Conservation (phyloP, 2,329 filamentous ascomycete species). For the Diplodia corticola region DNA sequence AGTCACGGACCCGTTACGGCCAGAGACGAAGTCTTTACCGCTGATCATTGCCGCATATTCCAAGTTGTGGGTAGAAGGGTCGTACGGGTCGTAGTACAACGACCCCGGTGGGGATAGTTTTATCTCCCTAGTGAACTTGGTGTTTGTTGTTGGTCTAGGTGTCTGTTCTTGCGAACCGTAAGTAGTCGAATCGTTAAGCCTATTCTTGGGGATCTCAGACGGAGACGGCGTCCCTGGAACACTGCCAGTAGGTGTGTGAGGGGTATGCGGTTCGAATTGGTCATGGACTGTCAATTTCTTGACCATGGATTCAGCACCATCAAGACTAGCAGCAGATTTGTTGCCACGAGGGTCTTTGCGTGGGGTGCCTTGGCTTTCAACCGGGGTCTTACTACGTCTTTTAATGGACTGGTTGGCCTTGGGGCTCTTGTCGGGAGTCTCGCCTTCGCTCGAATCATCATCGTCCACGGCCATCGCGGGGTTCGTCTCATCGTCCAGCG, state of each 20-base stretch:
- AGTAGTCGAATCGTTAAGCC: not conserved
- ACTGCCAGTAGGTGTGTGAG: constrained; percentile 33
- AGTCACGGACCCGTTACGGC: constrained; percentile 26
- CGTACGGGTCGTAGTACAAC: constrained; percentile 46
- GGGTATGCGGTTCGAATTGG: constrained; percentile 41
- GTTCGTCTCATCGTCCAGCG: constrained; percentile 39
- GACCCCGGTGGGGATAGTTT: constrained; percentile 46
- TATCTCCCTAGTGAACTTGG: constrained; percentile 46
- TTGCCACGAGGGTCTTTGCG: constrained; percentile 16
- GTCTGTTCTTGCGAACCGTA: constrained; percentile 36
- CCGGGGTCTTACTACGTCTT: constrained; percentile 8
- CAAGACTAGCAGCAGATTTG: constrained; percentile 41
- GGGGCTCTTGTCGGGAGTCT: constrained; percentile 26
- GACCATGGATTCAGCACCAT: constrained; percentile 51
- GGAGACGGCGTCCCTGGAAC: constrained; percentile 24
- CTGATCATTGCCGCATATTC: constrained; percentile 50
- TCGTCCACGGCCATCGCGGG: constrained; percentile 32
- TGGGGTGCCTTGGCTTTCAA: constrained; percentile 14
- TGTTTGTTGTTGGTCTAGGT: constrained; percentile 35
- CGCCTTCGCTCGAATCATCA: constrained; percentile 10
- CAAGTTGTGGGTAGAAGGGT: constrained; percentile 47
- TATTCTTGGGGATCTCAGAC: not conserved
- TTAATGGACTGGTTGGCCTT: constrained; percentile 23
- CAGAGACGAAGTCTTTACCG: constrained; percentile 44
- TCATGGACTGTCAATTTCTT: constrained; percentile 51